A percentile compares a stretch with the other conserved stretches of the same genome.
Evolutionary conservation across 1,284 basidiomycete genomes (phyloP).

Genomic region (Cryptococcus amylolentus): DNA sequence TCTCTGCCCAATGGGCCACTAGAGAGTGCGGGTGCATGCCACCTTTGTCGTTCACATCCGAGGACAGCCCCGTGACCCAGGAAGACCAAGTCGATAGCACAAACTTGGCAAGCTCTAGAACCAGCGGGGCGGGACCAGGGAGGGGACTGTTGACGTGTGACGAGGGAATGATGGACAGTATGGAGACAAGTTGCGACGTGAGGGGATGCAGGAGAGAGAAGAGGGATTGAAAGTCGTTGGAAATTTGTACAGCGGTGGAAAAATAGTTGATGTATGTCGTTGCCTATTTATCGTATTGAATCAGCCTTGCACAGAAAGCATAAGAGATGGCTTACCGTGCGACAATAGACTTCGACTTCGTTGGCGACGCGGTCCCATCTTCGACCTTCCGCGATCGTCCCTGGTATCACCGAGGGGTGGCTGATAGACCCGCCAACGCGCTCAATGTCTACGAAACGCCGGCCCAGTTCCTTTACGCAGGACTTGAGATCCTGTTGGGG

Average conservation of each 20-base stretch:
- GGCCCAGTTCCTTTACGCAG: slow-evolving; percentile 35
- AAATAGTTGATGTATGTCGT: slow-evolving; percentile 42
- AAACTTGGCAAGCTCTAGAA: slow-evolving; percentile 34
- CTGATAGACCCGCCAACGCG: slow-evolving; percentile 4
- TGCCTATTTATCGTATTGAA: slow-evolving; percentile 18
- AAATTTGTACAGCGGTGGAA: slow-evolving; percentile 9
- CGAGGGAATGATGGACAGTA: slow-evolving; percentile 33
- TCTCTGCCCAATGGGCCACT: slow-evolving; percentile 34
- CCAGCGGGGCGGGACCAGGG: slow-evolving; percentile 1
- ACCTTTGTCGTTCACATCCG: slow-evolving; percentile 41
- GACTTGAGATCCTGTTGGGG: slow-evolving; percentile 36
- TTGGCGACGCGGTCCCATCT: slow-evolving; percentile 33
- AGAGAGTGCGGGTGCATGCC: slow-evolving; percentile 41
- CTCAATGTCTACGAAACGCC: slow-evolving; percentile 19
- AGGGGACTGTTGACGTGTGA: slow-evolving; percentile 1
- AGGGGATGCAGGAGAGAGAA: slow-evolving; percentile 34
- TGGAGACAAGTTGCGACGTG: slow-evolving; percentile 24
- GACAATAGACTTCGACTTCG: slow-evolving; percentile 27
- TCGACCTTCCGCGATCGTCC: slow-evolving; percentile 3
- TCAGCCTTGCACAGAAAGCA: neutral
- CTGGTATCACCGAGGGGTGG: neutral
- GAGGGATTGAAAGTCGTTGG: slow-evolving; percentile 26
- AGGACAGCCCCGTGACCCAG: slow-evolving; percentile 31
- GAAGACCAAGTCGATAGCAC: slow-evolving; percentile 31
- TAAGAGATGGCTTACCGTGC: slow-evolving; percentile 26